Conservation (phyloP, 2,329 filamentous ascomycete species). For the Colletotrichum karsti region DNA sequence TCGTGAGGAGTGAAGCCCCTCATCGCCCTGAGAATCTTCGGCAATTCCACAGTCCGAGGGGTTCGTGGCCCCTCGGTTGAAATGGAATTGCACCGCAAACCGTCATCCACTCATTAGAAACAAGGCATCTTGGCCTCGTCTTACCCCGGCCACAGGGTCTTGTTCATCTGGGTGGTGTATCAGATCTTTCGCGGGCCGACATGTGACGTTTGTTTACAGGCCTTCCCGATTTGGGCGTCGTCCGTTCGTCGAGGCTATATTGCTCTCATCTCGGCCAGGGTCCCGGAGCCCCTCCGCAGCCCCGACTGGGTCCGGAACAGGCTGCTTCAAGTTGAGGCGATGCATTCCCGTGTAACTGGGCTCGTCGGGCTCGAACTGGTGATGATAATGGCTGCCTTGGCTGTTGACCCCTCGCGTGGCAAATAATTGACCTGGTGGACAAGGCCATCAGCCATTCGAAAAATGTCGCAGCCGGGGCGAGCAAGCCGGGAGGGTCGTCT, state of each 20-base stretch:
- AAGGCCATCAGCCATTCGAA: background rate
- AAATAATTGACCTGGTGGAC: background rate
- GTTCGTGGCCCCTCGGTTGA: too few species aligned
- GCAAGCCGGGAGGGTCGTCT: background rate
- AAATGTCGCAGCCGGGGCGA: conserved; percentile 22
- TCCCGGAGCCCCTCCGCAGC: background rate
- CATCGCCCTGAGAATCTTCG: too few species aligned
- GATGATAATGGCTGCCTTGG: conserved; percentile 5
- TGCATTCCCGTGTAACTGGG: background rate
- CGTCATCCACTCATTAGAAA: background rate
- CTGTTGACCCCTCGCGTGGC: background rate
- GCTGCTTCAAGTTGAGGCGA: conserved; percentile 5
- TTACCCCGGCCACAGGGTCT: background rate
- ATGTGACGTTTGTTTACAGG: background rate
- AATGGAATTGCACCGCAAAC: background rate
- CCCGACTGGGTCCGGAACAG: background rate
- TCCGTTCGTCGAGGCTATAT: conserved; percentile 10
- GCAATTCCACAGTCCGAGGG: too few species aligned
- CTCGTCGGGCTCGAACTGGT: background rate
- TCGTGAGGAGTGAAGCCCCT: too few species aligned
- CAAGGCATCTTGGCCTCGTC: background rate
- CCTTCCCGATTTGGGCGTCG: background rate
- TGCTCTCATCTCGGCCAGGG: conserved; percentile 18
- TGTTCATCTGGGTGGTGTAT: background rate
- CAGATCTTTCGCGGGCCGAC: background rate